Base-by-base conservation (phyloP, 1,139 yeast genomes). In the Maudiozyma humilis region DNA sequence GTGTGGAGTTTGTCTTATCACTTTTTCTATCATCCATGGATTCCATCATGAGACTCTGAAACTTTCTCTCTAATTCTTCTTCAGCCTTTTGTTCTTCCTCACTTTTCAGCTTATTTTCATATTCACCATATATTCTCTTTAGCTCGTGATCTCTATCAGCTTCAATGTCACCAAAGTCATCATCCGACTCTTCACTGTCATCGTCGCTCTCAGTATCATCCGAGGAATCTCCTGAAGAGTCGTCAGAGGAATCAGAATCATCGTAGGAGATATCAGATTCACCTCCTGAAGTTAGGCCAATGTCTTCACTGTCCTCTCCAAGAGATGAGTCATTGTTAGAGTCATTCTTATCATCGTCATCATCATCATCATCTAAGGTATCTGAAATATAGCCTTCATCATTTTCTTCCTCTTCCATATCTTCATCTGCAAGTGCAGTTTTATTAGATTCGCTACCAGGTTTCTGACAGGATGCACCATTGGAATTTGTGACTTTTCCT, bases 31-130 rank as follows among this genome's bases (percentile, higher is more conserved):
- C 53, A 32, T 67, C 72, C 51, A 74, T 63, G 1, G 83, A 71
- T 35, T 76, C 80, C 29, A 65, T 56, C 43, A 78, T 64, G 54
- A 80, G 63, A 44, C 62, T 65, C 43, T 72, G 73, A 50, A 75
- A 73, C 52, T 79, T 81, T 44, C 64, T 69, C 39, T 79, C 84
- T 44, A 81, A 56, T 20, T 72, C 75, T 7, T 70, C 73, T 17
- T 72, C 75, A 39, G 75, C 68, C 49, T 67, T 71, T 36, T 60
- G 65, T 35, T 73, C 78, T 42, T 69, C 70, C 19, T 66, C 71
- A 10, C 62, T 58, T 40, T 57, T 59, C 36, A 67, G 47, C 38
- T 58, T 66, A 27, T 50, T 50, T 42, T 67, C 67, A 46, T 61
- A 64, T 31, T 65, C 68, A 27, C 66, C 69, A 42, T 62, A 61